phyloP scores from a whole-genome alignment of 148 eudicot genomes.

The Rhododendron vialii region DNA sequence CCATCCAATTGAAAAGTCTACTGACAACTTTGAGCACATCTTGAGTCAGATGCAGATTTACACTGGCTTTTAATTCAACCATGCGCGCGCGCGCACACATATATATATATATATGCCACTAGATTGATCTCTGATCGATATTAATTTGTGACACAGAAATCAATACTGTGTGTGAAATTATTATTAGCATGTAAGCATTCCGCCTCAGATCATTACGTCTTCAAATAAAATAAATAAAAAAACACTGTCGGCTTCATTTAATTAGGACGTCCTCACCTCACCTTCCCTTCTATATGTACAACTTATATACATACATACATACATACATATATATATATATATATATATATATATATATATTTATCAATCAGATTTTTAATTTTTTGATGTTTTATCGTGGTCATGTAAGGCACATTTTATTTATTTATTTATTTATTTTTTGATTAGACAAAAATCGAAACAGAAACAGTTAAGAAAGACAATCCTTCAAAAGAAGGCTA shows the following conservation, averaged over 20 bases:
- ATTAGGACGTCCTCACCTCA: not conserved
- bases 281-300: not conserved
- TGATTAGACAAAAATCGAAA: too few relatives aligned
- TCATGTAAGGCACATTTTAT: not conserved
- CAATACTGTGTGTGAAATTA: not conserved
- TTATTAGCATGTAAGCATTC: not conserved
- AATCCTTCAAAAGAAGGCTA: too few relatives aligned
- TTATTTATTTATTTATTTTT: too few relatives aligned
- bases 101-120: too few relatives aligned
- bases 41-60: constrained; percentile 81
- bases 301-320: not conserved
- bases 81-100: too few relatives aligned
- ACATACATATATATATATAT: too few relatives aligned
- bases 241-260: not conserved
- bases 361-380: too few relatives aligned
- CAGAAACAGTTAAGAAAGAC: too few relatives aligned
- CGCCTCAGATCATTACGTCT: not conserved
- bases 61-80: constrained; percentile 18
- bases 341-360: too few relatives aligned
- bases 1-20: constrained; percentile 67
- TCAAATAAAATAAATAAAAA: too few relatives aligned
- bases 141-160: too few relatives aligned
- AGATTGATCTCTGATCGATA: not conserved
- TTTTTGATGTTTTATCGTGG: not conserved
- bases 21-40: constrained; percentile 83